A percentile compares a stretch with the other conserved stretches of the same genome.
Evolutionary conservation across 306 rosid genomes (phyloP).

Genomic region (Vigna reflexopilosa): DNA sequence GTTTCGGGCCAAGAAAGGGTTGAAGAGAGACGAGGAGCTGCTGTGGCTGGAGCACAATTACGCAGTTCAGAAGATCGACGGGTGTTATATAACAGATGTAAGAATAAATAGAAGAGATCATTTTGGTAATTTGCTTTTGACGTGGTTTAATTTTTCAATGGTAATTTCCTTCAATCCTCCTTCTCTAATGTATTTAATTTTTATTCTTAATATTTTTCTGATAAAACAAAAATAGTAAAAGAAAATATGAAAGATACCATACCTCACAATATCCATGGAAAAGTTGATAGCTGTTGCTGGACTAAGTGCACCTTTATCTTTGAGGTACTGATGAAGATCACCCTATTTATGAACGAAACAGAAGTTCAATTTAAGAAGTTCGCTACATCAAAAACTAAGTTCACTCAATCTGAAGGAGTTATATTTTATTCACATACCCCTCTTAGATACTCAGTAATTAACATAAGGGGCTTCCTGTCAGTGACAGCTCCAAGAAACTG

Average conservation of each 20-base stretch:
- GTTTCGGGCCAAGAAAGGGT: not conserved
- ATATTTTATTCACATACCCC: conserved; percentile 69
- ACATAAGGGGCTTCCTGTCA: conserved; percentile 92
- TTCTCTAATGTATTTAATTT: conserved; percentile 22
- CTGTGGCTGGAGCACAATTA: conserved; percentile 24
- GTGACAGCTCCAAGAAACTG: conserved; percentile 99
- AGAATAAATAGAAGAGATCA: conserved; percentile 25
- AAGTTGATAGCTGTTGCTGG: conserved; percentile 78
- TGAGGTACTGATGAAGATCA: conserved; percentile 94
- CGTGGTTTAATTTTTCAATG: not conserved
- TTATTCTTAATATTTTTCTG: not conserved
- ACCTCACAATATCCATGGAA: conserved; percentile 95
- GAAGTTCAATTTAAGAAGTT: conserved; percentile 46
- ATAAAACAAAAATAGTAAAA: not conserved
- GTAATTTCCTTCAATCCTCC: conserved; percentile 15
- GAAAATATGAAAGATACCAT: conserved; percentile 31
- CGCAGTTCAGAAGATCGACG: conserved; percentile 11
- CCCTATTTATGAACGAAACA: conserved; percentile 67
- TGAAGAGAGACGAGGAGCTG: conserved; percentile 14
- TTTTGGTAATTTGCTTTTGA: conserved; percentile 1
- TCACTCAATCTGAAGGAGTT: conserved; percentile 30
- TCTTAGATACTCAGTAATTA: conserved; percentile 91
- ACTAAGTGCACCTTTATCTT: conserved; percentile 86
- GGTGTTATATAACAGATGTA: conserved; percentile 10
- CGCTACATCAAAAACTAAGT: conserved; percentile 24